A percentile compares a stretch with the other conserved stretches of the same genome.
Evolutionary conservation across 2,329 filamentous ascomycete genomes (phyloP).

Genomic region (Monilinia polystroma): DNA sequence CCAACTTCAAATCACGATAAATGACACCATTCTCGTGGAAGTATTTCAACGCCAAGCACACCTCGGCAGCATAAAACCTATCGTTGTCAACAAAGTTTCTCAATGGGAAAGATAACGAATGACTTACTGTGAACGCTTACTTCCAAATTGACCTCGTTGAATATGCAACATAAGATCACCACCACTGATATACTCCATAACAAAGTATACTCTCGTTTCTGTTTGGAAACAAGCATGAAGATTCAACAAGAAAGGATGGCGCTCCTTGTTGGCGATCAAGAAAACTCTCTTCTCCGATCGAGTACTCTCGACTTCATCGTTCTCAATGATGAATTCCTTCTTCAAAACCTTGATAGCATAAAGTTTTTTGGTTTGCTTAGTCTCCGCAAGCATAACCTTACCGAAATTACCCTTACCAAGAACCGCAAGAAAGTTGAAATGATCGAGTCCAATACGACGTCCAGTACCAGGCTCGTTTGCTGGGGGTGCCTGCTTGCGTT

Average conservation of each 20-base stretch:
- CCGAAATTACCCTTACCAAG: constrained; percentile 99
- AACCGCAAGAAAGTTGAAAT: constrained; percentile 98
- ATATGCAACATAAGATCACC: constrained; percentile 99
- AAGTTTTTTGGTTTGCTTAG: constrained; percentile 84
- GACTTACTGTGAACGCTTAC: constrained; percentile 89
- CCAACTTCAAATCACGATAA: constrained; percentile 78
- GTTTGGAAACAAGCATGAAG: constrained; percentile 99
- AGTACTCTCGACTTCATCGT: constrained; percentile 97
- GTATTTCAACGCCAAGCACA: constrained; percentile 95
- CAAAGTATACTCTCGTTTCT: constrained; percentile 96
- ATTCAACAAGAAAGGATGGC: constrained; percentile 92
- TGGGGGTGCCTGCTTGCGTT: constrained; percentile 63
- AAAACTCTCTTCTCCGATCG: constrained; percentile 97
- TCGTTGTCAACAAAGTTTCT: constrained; percentile 27
- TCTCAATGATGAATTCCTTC: constrained; percentile 99
- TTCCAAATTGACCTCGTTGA: constrained; percentile 91
- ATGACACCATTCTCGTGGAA: constrained; percentile 99
- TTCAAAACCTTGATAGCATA: constrained; percentile 99
- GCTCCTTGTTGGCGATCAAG: constrained; percentile 93
- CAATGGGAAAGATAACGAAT: constrained; percentile 13
- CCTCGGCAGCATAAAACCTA: constrained; percentile 95
- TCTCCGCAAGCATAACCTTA: constrained; percentile 99
- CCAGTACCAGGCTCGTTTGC: constrained; percentile 72
- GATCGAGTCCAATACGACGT: constrained; percentile 87
- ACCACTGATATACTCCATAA: constrained; percentile 99